Conservation (phyloP, 371 early-diverging fungal genomes). For the Mucor lusitanicus region DNA sequence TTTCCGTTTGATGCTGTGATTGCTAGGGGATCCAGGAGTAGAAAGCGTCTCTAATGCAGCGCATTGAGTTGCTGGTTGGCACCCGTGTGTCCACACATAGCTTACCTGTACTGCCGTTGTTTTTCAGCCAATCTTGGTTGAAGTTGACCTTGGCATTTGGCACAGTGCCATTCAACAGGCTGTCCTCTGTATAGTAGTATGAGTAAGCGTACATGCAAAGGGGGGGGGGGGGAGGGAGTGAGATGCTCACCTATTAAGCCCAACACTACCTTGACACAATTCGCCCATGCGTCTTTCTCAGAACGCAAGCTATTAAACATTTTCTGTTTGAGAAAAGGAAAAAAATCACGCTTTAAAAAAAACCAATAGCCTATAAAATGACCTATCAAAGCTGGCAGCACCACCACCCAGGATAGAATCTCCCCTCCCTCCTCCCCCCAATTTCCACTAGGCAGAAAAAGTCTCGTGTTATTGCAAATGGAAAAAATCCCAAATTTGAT, state of each 20-base stretch:
- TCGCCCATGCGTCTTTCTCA: conserved; percentile 41
- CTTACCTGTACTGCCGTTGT: conserved; percentile 15
- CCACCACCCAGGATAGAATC: too few species aligned
- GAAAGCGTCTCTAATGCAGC: not conserved
- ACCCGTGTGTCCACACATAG: not conserved
- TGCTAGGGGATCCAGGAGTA: conserved; percentile 11
- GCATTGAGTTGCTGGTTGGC: not conserved
- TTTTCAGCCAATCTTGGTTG: conserved; percentile 1
- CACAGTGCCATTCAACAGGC: conserved; percentile 19
- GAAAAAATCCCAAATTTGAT: not conserved
- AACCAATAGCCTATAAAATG: not conserved
- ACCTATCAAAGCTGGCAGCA: not conserved
- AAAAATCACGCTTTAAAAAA: not conserved
- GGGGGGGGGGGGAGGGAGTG: too few species aligned
- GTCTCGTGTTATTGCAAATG: not conserved
- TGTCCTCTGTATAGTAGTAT: conserved; percentile 33
- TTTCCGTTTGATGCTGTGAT: conserved; percentile 36
- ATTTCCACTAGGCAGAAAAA: not conserved
- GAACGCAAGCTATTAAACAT: conserved; percentile 31
- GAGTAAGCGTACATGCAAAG: conserved; percentile 1
- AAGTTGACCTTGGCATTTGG: conserved; percentile 10
- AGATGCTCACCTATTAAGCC: conserved; percentile 37
- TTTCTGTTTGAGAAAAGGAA: not conserved
- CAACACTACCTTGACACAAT: conserved; percentile 38
- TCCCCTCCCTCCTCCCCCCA: not conserved